Evolutionary conservation across 148 eudicot genomes (phyloP).

Genomic region (Talinum fruticosum): DNA sequence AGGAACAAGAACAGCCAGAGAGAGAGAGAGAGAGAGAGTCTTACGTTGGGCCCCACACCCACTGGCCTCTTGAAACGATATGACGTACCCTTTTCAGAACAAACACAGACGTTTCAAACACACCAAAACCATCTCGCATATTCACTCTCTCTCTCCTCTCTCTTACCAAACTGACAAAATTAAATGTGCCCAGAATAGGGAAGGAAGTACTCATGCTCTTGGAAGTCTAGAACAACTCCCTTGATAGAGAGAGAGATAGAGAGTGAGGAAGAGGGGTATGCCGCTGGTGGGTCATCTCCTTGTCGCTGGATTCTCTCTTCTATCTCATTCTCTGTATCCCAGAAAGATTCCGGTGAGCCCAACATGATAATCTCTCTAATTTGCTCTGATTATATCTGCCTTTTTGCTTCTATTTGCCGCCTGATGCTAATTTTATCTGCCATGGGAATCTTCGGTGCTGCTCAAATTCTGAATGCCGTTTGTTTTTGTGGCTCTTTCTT

Average conservation of each 20-base stretch:
- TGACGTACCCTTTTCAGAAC: constrained; percentile 7
- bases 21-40: background rate
- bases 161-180: constrained; percentile 28
- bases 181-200: constrained; percentile 8
- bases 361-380: background rate
- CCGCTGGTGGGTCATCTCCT: background rate
- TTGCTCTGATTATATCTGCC: background rate
- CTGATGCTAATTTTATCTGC: background rate
- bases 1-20: background rate
- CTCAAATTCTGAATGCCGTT: constrained; percentile 3
- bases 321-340: background rate
- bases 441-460: background rate
- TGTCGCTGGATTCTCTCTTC: background rate
- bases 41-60: constrained; percentile 20
- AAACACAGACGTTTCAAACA: constrained; percentile 9
- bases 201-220: constrained; percentile 17
- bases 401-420: background rate
- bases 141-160: constrained; percentile 1
- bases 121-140: background rate
- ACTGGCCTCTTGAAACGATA: background rate
- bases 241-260: background rate
- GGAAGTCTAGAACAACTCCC: constrained; percentile 1
- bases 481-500: background rate
- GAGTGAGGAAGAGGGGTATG: background rate
- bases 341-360: constrained; percentile 5